Evolutionary conservation across 805 yeast species (phyloP).

Genomic region (Kodamaea fukazawae): DNA sequence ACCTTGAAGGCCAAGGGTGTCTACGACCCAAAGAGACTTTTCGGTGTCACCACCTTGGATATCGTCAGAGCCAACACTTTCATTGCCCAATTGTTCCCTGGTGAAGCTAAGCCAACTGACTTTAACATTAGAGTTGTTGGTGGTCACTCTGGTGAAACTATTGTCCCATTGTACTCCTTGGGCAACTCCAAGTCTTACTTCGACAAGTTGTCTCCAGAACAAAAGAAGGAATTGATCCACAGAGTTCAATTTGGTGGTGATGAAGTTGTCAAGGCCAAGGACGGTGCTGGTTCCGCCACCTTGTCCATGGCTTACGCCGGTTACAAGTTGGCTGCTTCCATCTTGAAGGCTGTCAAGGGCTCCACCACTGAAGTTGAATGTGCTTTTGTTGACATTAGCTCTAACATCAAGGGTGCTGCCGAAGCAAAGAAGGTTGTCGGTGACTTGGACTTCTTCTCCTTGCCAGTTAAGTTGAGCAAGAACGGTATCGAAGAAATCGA

Average conservation of each 20-base stretch:
- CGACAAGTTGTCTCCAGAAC: conserved; percentile 32
- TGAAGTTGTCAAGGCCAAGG: conserved; percentile 93
- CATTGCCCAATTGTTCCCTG: conserved; percentile 53
- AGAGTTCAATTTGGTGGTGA: conserved; percentile 76
- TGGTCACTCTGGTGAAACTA: conserved; percentile 94
- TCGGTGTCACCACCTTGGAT: conserved; percentile 90
- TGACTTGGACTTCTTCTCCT: conserved; percentile 53
- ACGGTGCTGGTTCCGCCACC: conserved; percentile 94
- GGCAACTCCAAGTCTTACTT: conserved; percentile 33
- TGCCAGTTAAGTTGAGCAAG: conserved; percentile 56
- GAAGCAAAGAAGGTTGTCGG: conserved; percentile 48
- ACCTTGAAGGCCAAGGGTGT: conserved; percentile 65
- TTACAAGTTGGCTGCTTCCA: conserved; percentile 65
- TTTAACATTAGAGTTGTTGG: conserved; percentile 76
- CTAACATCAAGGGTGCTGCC: conserved; percentile 47
- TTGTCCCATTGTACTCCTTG: conserved; percentile 75
- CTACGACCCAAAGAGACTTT: conserved; percentile 67
- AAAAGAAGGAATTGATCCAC: conserved; percentile 37
- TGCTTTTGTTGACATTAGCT: conserved; percentile 51
- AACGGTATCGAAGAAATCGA: conserved; percentile 59
- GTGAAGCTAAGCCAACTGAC: conserved; percentile 47
- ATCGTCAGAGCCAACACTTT: conserved; percentile 85
- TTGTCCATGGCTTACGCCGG: conserved; percentile 96
- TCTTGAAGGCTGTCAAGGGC: conserved; percentile 32
- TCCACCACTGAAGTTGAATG: conserved; percentile 41